Conservation (phyloP, 352 stramenopile species). For the Phytopythium cucurbitacearum region DNA sequence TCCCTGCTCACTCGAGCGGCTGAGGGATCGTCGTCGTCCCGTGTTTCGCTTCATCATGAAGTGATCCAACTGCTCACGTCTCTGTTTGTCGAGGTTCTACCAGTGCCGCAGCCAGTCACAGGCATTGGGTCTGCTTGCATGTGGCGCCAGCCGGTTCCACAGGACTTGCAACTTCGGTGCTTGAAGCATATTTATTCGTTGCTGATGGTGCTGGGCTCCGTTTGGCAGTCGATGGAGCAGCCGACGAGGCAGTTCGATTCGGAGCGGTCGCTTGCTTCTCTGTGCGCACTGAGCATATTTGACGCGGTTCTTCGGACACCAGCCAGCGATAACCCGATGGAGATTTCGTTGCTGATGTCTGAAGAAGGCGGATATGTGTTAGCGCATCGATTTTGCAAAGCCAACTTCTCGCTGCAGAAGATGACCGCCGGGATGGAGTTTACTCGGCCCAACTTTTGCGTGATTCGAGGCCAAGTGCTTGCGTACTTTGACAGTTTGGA, state of each 20-base stretch:
- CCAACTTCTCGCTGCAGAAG: slow-evolving; percentile 75
- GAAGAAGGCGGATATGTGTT: slow-evolving; percentile 79
- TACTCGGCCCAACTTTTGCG: slow-evolving; percentile 64
- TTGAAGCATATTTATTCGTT: slow-evolving; percentile 72
- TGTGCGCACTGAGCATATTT: slow-evolving; percentile 79
- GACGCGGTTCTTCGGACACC: slow-evolving; percentile 78
- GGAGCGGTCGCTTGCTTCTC: slow-evolving; percentile 67
- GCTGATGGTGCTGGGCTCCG: slow-evolving; percentile 74
- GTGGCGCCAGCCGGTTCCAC: slow-evolving; percentile 64
- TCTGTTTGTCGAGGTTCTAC: slow-evolving; percentile 80
- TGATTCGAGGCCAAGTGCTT: slow-evolving; percentile 67
- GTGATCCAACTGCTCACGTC: slow-evolving; percentile 84
- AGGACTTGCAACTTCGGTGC: slow-evolving; percentile 80
- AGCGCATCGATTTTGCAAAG: slow-evolving; percentile 81
- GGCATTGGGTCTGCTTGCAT: slow-evolving; percentile 33
- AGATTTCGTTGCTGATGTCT: slow-evolving; percentile 80
- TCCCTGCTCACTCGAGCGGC: slow-evolving; percentile 72
- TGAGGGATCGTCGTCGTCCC: slow-evolving; percentile 87
- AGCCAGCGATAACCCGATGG: slow-evolving; percentile 65
- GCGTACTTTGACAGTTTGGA: slow-evolving; percentile 79
- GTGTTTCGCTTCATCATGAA: slow-evolving; percentile 86
- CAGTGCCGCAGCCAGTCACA: slow-evolving; percentile 42
- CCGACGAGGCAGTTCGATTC: slow-evolving; percentile 86
- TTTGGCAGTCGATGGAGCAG: slow-evolving; percentile 88
- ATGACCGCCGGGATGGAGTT: slow-evolving; percentile 84